phyloP scores from a whole-genome alignment of 805 yeast genomes.

The Maudiozyma saulgeensis region DNA sequence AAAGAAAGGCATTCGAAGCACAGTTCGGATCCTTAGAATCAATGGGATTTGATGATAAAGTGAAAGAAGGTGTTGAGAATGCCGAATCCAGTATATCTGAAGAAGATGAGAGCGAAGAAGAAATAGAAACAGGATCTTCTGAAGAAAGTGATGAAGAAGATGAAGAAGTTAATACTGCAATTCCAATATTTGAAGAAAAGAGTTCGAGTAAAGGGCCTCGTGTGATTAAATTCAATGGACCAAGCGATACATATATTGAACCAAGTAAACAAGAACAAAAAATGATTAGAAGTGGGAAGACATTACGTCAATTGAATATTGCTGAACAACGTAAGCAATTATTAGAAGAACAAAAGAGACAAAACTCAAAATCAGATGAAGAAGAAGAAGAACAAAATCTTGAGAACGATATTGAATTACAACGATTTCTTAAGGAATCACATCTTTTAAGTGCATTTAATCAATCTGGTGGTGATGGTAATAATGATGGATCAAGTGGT shows the following conservation, averaged over 20 bases:
- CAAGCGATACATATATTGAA: constrained; percentile 15
- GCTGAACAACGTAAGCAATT: constrained; percentile 7
- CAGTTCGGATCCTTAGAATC: constrained; percentile 53
- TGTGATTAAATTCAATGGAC: constrained; percentile 22
- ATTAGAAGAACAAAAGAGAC: constrained; percentile 22
- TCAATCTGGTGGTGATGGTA: constrained; percentile 5
- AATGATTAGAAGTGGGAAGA: constrained; percentile 50
- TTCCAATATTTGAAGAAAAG: neutral
- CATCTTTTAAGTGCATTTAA: constrained; percentile 44
- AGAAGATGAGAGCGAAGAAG: constrained; percentile 2
- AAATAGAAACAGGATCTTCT: neutral
- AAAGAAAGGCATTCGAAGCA: constrained; percentile 50
- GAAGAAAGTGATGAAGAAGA: constrained; percentile 9
- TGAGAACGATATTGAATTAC: constrained; percentile 63
- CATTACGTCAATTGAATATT: constrained; percentile 31
- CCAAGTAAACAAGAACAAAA: constrained; percentile 43
- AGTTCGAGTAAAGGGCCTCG: constrained; percentile 8
- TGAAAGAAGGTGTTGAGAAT: constrained; percentile 16
- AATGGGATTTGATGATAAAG: constrained; percentile 43
- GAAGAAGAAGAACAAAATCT: constrained; percentile 42
- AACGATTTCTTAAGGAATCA: constrained; percentile 60
- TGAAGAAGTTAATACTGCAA: constrained; percentile 7
- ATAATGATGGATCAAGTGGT: constrained; percentile 38
- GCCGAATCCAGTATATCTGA: constrained; percentile 13
- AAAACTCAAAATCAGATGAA: constrained; percentile 16